These are phyloP conservation scores for Lachnellula occidentalis DNA, from an alignment of 2,329 filamentous ascomycete species.

Conservation along the genomic window DNA sequence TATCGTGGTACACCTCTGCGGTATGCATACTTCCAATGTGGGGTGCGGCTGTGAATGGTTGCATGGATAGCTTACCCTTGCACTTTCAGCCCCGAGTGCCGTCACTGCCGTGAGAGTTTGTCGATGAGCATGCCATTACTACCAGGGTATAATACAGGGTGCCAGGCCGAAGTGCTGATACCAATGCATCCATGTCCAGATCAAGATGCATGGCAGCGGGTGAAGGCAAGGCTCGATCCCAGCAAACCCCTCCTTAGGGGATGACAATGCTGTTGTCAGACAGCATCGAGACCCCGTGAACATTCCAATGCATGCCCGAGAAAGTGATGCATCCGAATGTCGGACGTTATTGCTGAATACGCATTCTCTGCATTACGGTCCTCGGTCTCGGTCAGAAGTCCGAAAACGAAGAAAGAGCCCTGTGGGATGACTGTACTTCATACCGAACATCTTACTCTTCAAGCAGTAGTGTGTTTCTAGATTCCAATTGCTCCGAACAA, in stretches of 20 bases:
- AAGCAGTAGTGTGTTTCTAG: neutral
- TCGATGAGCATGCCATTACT: slow-evolving; percentile 15
- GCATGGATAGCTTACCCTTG: neutral
- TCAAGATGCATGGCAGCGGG: slow-evolving; percentile 13
- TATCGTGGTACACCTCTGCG: neutral
- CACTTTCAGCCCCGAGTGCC: slow-evolving; percentile 15
- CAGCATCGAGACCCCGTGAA: slow-evolving; percentile 13
- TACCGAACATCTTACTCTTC: neutral
- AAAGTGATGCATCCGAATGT: neutral
- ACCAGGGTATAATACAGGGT: slow-evolving; percentile 15
- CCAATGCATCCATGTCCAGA: slow-evolving; percentile 20
- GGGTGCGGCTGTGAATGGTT: neutral
- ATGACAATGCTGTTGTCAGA: slow-evolving; percentile 3
- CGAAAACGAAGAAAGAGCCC: neutral
- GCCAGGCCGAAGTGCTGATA: slow-evolving; percentile 4
- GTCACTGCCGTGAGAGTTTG: slow-evolving; percentile 14
- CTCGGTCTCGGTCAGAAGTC: neutral
- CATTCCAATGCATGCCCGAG: neutral
- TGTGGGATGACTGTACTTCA: slow-evolving; percentile 23
- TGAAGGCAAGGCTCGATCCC: slow-evolving; percentile 20
- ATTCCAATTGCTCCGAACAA: neutral
- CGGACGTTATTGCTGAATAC: slow-evolving; percentile 4
- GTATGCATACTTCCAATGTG: neutral
- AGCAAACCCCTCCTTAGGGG: no score
- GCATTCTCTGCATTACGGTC: slow-evolving; percentile 4